Evolutionary conservation across 1,284 basidiomycete genomes (phyloP).

Genomic region (Rhizoctonia solani): DNA sequence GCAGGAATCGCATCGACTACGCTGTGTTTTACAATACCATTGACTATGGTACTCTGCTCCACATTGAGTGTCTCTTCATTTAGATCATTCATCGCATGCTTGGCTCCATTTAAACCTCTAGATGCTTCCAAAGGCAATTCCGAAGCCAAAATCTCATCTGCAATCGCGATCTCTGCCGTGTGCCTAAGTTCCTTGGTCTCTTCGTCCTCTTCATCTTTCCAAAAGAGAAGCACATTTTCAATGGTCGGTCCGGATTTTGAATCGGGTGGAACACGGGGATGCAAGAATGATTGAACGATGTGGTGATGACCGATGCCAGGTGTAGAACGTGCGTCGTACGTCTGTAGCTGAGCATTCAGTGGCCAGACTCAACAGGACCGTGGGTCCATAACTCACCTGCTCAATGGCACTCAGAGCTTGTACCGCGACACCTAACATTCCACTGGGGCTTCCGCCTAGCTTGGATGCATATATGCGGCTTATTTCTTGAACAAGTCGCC

Average conservation of each 20-base stretch:
- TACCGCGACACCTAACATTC: conserved; percentile 14
- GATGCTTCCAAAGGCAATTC: background rate
- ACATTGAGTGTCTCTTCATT: background rate
- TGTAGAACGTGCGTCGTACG: background rate
- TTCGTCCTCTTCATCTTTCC: conserved; percentile 68
- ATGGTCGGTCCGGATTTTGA: conserved; percentile 52
- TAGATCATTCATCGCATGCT: background rate
- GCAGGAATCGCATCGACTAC: too few species aligned
- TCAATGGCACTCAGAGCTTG: background rate
- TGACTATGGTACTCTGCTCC: background rate
- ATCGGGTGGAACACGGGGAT: conserved; percentile 17
- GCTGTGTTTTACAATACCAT: background rate
- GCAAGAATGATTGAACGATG: conserved; percentile 1
- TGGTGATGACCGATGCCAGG: background rate
- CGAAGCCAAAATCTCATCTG: background rate
- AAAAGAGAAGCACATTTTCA: conserved; percentile 62
- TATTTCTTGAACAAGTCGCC: background rate
- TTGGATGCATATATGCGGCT: background rate
- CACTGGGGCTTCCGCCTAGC: background rate
- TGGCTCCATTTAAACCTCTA: background rate
- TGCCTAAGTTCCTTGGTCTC: conserved; percentile 47
- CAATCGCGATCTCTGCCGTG: conserved; percentile 48
- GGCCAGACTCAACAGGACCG: background rate
- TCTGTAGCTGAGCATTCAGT: background rate
- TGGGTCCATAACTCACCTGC: background rate